Evolutionary conservation across 495 filamentous ascomycete genomes (phyloP).

Genomic region (Penicillium odoratum): DNA sequence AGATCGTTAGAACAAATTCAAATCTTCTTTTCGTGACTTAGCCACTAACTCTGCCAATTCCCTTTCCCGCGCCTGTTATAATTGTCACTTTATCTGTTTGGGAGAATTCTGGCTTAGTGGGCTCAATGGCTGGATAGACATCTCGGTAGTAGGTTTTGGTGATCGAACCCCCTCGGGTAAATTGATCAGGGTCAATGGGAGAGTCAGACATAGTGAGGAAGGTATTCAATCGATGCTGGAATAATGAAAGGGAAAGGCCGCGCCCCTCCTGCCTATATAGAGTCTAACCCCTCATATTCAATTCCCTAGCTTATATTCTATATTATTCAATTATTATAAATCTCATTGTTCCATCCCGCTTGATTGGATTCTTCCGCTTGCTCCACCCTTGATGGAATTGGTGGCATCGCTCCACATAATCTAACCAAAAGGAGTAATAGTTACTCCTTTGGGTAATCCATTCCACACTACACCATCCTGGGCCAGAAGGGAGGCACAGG

Average conservation of each 20-base stretch:
- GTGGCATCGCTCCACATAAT: background rate
- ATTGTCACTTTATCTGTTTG: background rate
- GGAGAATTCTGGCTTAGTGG: background rate
- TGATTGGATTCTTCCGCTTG: background rate
- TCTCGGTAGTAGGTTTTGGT: constrained; percentile 5
- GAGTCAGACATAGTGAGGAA: background rate
- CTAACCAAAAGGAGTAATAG: background rate
- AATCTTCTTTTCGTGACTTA: background rate
- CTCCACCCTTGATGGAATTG: background rate
- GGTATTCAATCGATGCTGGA: background rate
- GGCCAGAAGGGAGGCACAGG: background rate
- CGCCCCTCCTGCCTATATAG: background rate
- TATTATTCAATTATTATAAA: constrained; percentile 2
- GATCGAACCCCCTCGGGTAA: constrained; percentile 1
- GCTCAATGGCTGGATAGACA: constrained; percentile 1
- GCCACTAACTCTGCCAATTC: constrained; percentile 1
- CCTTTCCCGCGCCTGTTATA: constrained; percentile 1
- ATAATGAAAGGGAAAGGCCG: background rate
- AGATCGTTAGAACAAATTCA: background rate
- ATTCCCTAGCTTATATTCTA: background rate
- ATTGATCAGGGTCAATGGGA: constrained; percentile 5
- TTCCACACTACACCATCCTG: background rate
- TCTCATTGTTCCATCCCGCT: background rate
- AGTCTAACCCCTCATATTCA: background rate
- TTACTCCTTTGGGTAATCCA: background rate